phyloP scores from a whole-genome alignment of 2,329 filamentous ascomycete species.

The Ophiostoma sp. region DNA sequence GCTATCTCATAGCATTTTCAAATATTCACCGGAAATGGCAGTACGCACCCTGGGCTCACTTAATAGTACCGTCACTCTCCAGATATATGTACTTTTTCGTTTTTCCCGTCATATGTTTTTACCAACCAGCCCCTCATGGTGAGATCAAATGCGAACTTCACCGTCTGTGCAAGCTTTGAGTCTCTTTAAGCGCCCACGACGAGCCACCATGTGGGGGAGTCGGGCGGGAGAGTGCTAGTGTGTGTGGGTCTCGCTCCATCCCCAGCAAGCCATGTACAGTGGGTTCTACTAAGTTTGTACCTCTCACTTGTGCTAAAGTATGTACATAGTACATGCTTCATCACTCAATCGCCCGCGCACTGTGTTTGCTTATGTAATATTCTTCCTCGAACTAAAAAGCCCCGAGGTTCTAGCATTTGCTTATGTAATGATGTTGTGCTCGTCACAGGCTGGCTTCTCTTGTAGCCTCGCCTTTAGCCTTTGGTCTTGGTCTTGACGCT shows the following conservation, averaged over 20 bases:
- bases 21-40: no score
- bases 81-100: no score
- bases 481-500: not conserved
- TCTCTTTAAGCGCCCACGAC: constrained; percentile 2
- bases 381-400: not conserved
- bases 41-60: no score
- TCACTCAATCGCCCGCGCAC: not conserved
- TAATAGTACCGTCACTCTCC: no score
- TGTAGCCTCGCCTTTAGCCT: not conserved
- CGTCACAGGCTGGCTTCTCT: not conserved
- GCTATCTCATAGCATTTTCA: not conserved
- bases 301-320: not conserved
- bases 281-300: no score
- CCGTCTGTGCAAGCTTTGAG: no score
- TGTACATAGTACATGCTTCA: not conserved
- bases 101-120: no score
- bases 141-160: not conserved
- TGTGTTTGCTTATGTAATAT: not conserved
- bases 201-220: not conserved
- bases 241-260: not conserved
- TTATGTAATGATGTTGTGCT: not conserved
- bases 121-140: not conserved
- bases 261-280: not conserved
- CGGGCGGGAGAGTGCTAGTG: not conserved
- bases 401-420: not conserved